These are phyloP conservation scores for Cyclocybe aegerita DNA, from an alignment of 768 basidiomycete species.

Conservation along the genomic window DNA sequence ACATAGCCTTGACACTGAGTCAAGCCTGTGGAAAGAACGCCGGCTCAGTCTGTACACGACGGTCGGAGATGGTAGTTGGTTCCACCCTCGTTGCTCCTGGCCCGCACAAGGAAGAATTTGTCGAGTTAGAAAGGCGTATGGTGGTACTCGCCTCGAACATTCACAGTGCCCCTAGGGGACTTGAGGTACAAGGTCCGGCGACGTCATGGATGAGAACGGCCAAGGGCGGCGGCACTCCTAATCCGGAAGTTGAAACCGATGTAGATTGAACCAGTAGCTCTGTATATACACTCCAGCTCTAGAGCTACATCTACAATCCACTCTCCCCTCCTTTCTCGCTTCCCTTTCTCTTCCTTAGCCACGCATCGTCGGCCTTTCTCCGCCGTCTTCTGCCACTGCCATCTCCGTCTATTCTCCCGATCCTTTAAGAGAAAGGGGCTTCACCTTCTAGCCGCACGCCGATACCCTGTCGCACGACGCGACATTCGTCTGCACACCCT, in stretches of 20 bases:
- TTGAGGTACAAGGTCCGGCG: too few species aligned
- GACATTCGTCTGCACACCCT: conserved; percentile 15
- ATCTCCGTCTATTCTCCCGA: conserved; percentile 2
- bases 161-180: too few species aligned
- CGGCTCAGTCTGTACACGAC: too few species aligned
- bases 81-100: too few species aligned
- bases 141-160: too few species aligned
- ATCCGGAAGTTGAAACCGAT: conserved; percentile 25
- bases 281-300: conserved; percentile 18
- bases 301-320: conserved; percentile 13
- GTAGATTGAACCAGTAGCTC: conserved; percentile 11
- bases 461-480: conserved; percentile 17
- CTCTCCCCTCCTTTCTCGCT: conserved; percentile 6
- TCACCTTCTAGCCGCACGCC: not conserved
- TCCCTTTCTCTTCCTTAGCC: conserved; percentile 4
- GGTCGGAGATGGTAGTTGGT: too few species aligned
- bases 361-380: conserved; percentile 4
- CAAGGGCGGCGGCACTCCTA: conserved; percentile 12
- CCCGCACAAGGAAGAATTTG: too few species aligned
- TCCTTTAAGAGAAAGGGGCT: conserved; percentile 10
- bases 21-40: too few species aligned
- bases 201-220: not conserved
- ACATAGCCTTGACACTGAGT: too few species aligned
- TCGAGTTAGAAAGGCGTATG: too few species aligned
- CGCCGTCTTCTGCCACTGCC: conserved; percentile 1